A percentile compares a stretch with the other conserved stretches of the same genome.
These are phyloP conservation scores for Epichloe elymi DNA, from an alignment of 2,329 filamentous ascomycete species.

Conservation along the genomic window DNA sequence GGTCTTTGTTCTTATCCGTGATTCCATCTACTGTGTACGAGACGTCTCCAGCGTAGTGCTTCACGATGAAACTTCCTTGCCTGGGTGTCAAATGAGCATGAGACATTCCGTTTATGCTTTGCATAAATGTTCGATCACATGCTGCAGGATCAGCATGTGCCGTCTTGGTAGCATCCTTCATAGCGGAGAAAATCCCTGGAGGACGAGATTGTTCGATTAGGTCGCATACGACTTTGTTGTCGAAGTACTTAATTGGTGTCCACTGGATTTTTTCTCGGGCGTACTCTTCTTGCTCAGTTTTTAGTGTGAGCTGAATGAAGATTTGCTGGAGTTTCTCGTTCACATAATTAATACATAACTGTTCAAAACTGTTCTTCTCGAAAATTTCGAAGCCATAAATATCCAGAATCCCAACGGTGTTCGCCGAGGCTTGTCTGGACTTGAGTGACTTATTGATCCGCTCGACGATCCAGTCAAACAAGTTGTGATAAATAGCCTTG, in stretches of 20 bases:
- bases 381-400: conserved; percentile 99
- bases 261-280: conserved; percentile 91
- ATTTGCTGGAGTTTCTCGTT: conserved; percentile 99
- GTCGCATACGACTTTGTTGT: conserved; percentile 98
- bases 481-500: conserved; percentile 93
- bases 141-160: conserved; percentile 90
- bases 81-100: conserved; percentile 85
- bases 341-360: conserved; percentile 98
- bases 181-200: conserved; percentile 81
- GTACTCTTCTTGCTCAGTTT: conserved; percentile 96
- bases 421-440: conserved; percentile 59
- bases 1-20: conserved; percentile 99
- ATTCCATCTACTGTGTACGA: conserved; percentile 90
- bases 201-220: conserved; percentile 87
- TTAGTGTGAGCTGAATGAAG: conserved; percentile 93
- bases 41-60: conserved; percentile 97
- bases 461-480: conserved; percentile 97
- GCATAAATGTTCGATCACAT: conserved; percentile 91
- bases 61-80: conserved; percentile 94
- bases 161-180: conserved; percentile 98
- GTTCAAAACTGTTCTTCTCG: conserved; percentile 97
- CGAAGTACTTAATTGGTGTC: conserved; percentile 98
- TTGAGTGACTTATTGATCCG: conserved; percentile 81
- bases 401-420: conserved; percentile 92
- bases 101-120: conserved; percentile 78